phyloP scores from a whole-genome alignment of 2,329 filamentous ascomycete genomes.

The Neurospora sp. region DNA sequence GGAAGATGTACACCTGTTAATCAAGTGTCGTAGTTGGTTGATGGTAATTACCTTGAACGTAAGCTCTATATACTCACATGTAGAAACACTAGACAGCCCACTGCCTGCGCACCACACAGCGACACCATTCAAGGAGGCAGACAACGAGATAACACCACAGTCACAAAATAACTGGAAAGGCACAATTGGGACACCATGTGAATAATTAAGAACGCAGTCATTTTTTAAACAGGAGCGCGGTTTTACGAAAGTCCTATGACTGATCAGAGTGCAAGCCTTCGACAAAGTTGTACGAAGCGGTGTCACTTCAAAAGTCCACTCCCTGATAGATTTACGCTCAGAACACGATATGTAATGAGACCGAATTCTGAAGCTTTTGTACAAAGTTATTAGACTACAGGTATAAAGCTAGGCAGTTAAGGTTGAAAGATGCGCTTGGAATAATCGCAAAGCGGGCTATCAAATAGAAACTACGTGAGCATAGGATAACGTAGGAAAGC shows the following conservation, averaged over 20 bases:
- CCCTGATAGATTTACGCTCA: neutral
- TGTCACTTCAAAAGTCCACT: neutral
- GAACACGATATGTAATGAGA: neutral
- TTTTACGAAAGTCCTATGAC: neutral
- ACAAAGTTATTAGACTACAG: neutral
- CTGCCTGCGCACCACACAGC: neutral
- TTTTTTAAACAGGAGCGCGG: neutral
- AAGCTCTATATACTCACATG: neutral
- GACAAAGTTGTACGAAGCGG: neutral
- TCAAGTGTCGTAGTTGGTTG: neutral
- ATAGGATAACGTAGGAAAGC: neutral
- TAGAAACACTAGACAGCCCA: fast-evolving
- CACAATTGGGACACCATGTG: neutral
- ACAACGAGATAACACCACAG: neutral
- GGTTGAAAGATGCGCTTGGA: neutral
- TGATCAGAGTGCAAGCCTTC: neutral
- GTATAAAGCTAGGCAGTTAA: neutral
- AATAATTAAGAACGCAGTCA: too few species aligned
- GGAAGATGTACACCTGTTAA: neutral
- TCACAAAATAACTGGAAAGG: neutral
- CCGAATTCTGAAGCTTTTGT: neutral
- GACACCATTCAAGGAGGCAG: neutral
- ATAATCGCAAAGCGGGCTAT: neutral
- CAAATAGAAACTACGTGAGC: neutral
- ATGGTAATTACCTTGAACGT: fast-evolving